phyloP scores from a whole-genome alignment of 768 basidiomycete genomes.

The Russula olivacea region DNA sequence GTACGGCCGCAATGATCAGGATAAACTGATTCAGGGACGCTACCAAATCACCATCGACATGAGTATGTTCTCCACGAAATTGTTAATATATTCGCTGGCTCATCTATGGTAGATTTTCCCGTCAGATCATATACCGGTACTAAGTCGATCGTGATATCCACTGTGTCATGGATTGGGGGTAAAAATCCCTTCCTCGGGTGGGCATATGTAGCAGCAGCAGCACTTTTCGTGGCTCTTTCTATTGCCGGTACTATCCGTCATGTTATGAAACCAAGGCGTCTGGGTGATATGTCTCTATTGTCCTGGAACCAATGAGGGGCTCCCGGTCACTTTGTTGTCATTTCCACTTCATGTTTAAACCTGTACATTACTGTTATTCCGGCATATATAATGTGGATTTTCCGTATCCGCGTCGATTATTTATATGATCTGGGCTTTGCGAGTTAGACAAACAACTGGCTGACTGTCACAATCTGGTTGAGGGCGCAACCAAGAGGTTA shows the following conservation, averaged over 20 bases:
- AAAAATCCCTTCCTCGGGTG: slow-evolving; percentile 98
- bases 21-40: slow-evolving; percentile 60
- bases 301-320: slow-evolving; percentile 68
- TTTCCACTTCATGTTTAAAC: neutral
- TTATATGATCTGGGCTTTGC: neutral
- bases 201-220: slow-evolving; percentile 90
- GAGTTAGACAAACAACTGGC: neutral
- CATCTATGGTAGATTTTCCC: slow-evolving; percentile 61
- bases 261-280: slow-evolving; percentile 84
- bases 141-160: slow-evolving; percentile 94
- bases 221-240: slow-evolving; percentile 82
- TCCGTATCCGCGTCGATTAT: neutral
- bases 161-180: slow-evolving; percentile 97
- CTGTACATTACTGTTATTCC: slow-evolving; percentile 8
- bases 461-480: neutral
- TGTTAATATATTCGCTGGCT: neutral
- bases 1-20: slow-evolving; percentile 83
- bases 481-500: too few relatives aligned
- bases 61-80: slow-evolving; percentile 50
- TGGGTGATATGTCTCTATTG: slow-evolving; percentile 81
- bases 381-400: slow-evolving; percentile 5
- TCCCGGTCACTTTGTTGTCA: neutral
- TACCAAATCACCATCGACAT: slow-evolving; percentile 74
- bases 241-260: slow-evolving; percentile 87
- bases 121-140: slow-evolving; percentile 88